A percentile compares a stretch with the other conserved stretches of the same genome.
Conservation (phyloP, 1,284 basidiomycete genomes). For the Ustilago bromivora region DNA sequence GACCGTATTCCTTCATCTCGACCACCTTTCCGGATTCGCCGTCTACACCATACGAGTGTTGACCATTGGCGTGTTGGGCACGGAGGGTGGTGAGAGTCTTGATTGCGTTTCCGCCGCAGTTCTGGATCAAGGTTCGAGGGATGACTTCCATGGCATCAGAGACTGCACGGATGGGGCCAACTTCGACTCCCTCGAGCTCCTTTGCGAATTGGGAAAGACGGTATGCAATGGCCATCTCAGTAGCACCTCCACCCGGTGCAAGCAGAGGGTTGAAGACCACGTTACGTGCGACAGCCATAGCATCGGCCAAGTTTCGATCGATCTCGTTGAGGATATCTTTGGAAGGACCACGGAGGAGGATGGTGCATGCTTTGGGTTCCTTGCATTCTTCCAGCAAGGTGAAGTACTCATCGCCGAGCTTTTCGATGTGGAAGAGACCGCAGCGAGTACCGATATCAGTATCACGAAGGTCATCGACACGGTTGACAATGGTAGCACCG, state of each 20-base stretch:
- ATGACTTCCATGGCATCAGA: slow-evolving; percentile 98
- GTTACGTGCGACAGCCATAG: slow-evolving; percentile 96
- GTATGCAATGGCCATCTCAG: slow-evolving; percentile 96
- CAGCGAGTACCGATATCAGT: slow-evolving; percentile 91
- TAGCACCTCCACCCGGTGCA: slow-evolving; percentile 93
- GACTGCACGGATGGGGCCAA: slow-evolving; percentile 89
- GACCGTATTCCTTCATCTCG: slow-evolving; percentile 93
- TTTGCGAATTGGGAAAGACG: slow-evolving; percentile 87
- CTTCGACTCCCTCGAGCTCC: slow-evolving; percentile 79
- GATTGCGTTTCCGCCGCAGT: slow-evolving; percentile 94
- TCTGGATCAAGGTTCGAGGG: slow-evolving; percentile 93
- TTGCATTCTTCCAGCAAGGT: slow-evolving; percentile 93
- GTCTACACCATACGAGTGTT: slow-evolving; percentile 91
- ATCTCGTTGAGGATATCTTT: slow-evolving; percentile 99
- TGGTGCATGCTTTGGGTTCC: slow-evolving; percentile 96
- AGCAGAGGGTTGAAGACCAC: slow-evolving; percentile 94
- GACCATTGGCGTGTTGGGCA: slow-evolving; percentile 92
- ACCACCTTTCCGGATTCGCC: slow-evolving; percentile 94
- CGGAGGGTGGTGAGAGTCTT: slow-evolving; percentile 86
- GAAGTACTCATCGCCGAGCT: slow-evolving; percentile 97
- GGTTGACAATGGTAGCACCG: slow-evolving; percentile 96
- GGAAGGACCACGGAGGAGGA: slow-evolving; percentile 95
- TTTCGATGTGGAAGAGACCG: slow-evolving; percentile 94
- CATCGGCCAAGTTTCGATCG: slow-evolving; percentile 95
- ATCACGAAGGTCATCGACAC: slow-evolving; percentile 93